Percentiles rank a stretch among this genome's conserved stretches.
These are phyloP conservation scores for Penicillium paneum DNA, from an alignment of 2,329 filamentous ascomycete species.

Conservation along the genomic window DNA sequence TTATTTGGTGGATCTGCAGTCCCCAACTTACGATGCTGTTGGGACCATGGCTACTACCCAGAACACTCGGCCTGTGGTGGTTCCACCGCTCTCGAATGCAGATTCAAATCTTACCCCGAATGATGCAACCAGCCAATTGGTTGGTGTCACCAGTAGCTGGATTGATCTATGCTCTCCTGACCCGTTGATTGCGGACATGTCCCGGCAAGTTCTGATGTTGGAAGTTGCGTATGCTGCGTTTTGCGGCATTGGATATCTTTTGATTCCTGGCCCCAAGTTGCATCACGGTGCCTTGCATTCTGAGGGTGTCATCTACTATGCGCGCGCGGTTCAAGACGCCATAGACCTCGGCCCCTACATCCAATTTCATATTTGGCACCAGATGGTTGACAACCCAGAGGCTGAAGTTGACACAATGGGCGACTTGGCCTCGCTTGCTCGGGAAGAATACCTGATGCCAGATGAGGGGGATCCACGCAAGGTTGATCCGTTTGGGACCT, in stretches of 20 bases:
- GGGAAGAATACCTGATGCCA: conserved; percentile 38
- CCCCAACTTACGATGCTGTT: conserved; percentile 32
- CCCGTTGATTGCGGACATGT: conserved; percentile 78
- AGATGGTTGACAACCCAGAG: conserved; percentile 73
- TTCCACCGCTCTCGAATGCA: conserved; percentile 41
- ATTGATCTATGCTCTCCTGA: conserved; percentile 83
- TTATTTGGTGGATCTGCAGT: conserved; percentile 48
- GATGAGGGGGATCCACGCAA: conserved; percentile 43
- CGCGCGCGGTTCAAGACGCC: conserved; percentile 76
- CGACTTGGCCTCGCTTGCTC: conserved; percentile 44
- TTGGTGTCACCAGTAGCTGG: conserved; percentile 84
- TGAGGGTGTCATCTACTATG: conserved; percentile 67
- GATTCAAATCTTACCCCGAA: conserved; percentile 68
- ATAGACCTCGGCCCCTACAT: conserved; percentile 71
- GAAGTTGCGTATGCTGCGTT: conserved; percentile 95
- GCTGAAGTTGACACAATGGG: conserved; percentile 48
- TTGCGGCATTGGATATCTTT: conserved; percentile 79
- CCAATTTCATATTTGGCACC: conserved; percentile 75
- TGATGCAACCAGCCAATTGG: conserved; percentile 75
- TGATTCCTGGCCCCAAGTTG: conserved; percentile 73
- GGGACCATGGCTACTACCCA: conserved; percentile 41
- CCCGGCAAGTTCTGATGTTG: conserved; percentile 82
- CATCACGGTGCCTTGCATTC: conserved; percentile 53
- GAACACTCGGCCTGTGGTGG: conserved; percentile 39
- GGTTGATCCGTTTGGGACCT: conserved; percentile 71